Base-by-base conservation (phyloP, 805 yeast genomes). In the Wickerhamomyces hampshirensis region DNA sequence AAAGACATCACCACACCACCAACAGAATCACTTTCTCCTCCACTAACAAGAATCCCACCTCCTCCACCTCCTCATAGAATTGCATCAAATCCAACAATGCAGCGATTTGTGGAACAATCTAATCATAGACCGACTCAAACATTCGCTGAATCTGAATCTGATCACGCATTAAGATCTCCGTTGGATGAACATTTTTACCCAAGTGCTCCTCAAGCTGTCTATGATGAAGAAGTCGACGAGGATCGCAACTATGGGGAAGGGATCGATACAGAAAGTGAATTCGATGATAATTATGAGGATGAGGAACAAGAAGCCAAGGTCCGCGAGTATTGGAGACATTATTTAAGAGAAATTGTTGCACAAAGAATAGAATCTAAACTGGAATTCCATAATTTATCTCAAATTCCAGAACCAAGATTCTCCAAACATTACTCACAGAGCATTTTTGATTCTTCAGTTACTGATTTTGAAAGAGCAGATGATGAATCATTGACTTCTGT, bases 11-110 rank as follows among this genome's bases (percentile, higher is more conserved):
- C 30, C 8, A 23, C 27, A 4, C 16, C 18, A 1, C 15, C 24
- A 10, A 13, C 30, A 8, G 35, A 37, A 9, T 33, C 34, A 5
- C 40, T 44, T 28, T 39, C 47, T 17, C 28, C 31, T 23, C 15
- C 35, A 19, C 10, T 17, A 28, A 30, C 18, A n/a, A 21, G 32
- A 26, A 18, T 23, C 2, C 44, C 54, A 17, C 51, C 56, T n/a
- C 55, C 58, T 12, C 42, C 42, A 23, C 58, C 58, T 26, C 53
- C 47, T 26, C 58, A 54, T 36, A 34, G 58, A 6, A 38, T 50
- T 18, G 36, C 46, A 5, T 47, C 55, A 0, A 39, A 36, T 11
- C 30, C 30, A 13, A 35, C 53, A 6, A 41, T 50, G 31, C 39
- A 35, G 28, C 39, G 36, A 33, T n/a, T 30, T 13, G 9, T 17